Percentiles rank a stretch among this genome's conserved stretches.
These are phyloP conservation scores for Vinca minor DNA, from an alignment of 257 asterid genomes.

Conservation along the genomic window DNA sequence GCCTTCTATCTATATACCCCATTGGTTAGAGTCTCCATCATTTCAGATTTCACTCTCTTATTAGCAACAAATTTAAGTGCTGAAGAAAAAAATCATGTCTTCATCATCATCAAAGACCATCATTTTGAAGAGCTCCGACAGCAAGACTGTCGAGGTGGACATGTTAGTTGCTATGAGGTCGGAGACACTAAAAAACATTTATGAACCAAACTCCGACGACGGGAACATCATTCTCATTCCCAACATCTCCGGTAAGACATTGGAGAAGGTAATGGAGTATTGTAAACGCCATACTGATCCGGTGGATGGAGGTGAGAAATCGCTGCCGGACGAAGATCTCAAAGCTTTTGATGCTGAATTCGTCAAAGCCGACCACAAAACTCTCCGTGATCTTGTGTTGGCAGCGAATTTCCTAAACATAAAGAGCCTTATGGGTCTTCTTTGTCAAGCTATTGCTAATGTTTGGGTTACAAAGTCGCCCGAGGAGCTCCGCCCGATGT, in stretches of 20 bases:
- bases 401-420: background rate
- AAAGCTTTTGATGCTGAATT: background rate
- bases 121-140: too few species aligned
- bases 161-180: background rate
- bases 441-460: background rate
- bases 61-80: too few species aligned
- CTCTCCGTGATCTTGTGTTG: background rate
- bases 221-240: background rate
- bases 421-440: background rate
- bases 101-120: background rate
- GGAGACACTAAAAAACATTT: background rate
- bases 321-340: background rate
- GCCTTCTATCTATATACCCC: too few species aligned
- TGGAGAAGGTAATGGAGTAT: background rate
- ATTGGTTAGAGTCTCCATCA: too few species aligned
- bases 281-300: background rate
- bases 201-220: background rate
- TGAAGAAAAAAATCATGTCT: too few species aligned
- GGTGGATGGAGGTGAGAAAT: background rate
- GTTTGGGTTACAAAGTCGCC: background rate
- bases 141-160: background rate
- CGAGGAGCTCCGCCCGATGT: conserved; percentile 12
- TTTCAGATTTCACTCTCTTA: too few species aligned
- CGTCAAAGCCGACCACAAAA: background rate
- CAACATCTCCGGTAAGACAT: background rate